Conservation (phyloP, 306 rosid species). For the Fagus crenata region DNA sequence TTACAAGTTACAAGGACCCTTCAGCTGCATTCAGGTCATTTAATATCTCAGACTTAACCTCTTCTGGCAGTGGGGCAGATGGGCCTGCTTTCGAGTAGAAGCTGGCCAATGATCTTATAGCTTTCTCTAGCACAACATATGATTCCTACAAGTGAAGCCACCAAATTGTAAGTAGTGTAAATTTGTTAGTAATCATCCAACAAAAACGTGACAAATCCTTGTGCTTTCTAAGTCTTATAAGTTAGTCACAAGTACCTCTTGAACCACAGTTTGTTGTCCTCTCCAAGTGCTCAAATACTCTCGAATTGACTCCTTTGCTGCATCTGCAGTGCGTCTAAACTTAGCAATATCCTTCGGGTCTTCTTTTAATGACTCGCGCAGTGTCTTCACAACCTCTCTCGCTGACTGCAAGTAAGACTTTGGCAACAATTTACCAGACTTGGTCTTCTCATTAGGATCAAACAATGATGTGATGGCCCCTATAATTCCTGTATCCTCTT, state of each 20-base stretch:
- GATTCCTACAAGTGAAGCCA: constrained; percentile 63
- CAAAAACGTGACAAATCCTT: constrained; percentile 15
- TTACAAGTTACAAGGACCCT: constrained; percentile 60
- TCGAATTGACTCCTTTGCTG: constrained; percentile 84
- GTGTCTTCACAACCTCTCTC: constrained; percentile 74
- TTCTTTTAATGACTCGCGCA: constrained; percentile 76
- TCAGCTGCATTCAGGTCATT: constrained; percentile 65
- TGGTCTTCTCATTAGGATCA: constrained; percentile 69
- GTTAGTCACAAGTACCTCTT: constrained; percentile 51
- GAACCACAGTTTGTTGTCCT: constrained; percentile 59
- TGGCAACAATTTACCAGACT: constrained; percentile 77
- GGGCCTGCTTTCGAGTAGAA: constrained; percentile 93
- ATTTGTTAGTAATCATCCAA: constrained; percentile 2
- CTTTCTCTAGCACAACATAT: constrained; percentile 68
- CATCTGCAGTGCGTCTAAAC: constrained; percentile 90
- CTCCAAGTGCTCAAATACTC: constrained; percentile 81
- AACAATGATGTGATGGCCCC: constrained; percentile 65
- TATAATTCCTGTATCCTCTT: constrained; percentile 54
- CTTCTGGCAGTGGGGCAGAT: constrained; percentile 66
- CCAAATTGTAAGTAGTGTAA: constrained; percentile 27
- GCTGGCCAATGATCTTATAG: constrained; percentile 74
- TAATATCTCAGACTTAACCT: constrained; percentile 71
- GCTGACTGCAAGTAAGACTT: constrained; percentile 86
- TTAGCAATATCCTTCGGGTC: constrained; percentile 58
- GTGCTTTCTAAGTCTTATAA: background rate